Evolutionary conservation across 257 asterid species (phyloP).

Genomic region (Nemophila menziesii): DNA sequence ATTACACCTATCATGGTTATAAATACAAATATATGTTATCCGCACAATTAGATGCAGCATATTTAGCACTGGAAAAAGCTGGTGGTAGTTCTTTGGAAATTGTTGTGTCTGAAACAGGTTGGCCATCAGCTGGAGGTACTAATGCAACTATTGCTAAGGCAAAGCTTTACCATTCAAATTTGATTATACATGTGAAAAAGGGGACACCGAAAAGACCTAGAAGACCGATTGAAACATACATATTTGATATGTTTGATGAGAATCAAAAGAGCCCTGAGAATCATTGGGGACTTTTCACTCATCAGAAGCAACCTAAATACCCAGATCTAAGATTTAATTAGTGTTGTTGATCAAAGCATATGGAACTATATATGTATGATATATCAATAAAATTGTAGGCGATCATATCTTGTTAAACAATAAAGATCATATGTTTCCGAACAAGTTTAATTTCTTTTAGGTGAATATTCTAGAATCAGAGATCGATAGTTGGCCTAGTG

Average conservation of each 20-base stretch:
- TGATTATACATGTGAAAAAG: not conserved
- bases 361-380: too few species aligned
- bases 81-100: slow-evolving; percentile 15
- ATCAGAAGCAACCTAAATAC: slow-evolving; percentile 12
- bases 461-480: too few species aligned
- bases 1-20: slow-evolving; percentile 6
- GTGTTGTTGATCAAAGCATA: too few species aligned
- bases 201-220: slow-evolving; percentile 1
- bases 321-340: slow-evolving; percentile 8
- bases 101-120: slow-evolving; percentile 5
- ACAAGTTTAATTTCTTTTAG: too few species aligned
- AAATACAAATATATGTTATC: slow-evolving; percentile 20
- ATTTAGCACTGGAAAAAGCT: slow-evolving; percentile 22
- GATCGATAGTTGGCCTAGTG: too few species aligned
- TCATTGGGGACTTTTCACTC: slow-evolving; percentile 19
- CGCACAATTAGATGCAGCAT: slow-evolving; percentile 27
- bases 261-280: slow-evolving; percentile 14
- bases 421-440: too few species aligned
- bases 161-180: not conserved
- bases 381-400: too few species aligned
- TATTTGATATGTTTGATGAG: slow-evolving; percentile 26
- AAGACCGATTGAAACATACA: slow-evolving; percentile 10
- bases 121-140: slow-evolving; percentile 3
- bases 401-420: too few species aligned
- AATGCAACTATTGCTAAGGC: not conserved